These are phyloP conservation scores for Amphirosellinia nigrospora DNA, from an alignment of 495 filamentous ascomycete species.

Conservation along the genomic window DNA sequence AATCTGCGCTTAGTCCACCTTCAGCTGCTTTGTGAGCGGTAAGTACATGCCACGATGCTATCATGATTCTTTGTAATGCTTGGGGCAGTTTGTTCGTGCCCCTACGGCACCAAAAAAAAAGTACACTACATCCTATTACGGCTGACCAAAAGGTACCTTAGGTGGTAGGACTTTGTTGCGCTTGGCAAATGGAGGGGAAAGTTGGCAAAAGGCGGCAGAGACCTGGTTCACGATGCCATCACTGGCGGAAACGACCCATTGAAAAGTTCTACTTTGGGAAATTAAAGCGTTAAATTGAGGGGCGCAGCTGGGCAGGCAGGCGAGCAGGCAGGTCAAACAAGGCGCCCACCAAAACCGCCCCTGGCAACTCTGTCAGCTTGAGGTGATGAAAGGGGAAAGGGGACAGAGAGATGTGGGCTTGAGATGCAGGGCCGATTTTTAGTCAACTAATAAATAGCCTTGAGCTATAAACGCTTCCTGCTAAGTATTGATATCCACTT, in stretches of 20 bases:
- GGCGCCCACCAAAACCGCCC: background rate
- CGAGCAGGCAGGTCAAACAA: constrained; percentile 10
- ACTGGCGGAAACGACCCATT: background rate
- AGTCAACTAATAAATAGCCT: too few relatives aligned
- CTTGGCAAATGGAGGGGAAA: background rate
- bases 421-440: background rate
- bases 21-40: background rate
- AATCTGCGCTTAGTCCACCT: background rate
- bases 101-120: background rate
- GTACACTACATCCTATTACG: background rate
- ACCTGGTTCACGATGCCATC: background rate
- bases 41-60: background rate
- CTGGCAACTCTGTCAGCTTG: background rate
- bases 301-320: constrained; percentile 20
- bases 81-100: background rate
- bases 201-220: background rate
- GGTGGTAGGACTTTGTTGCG: constrained; percentile 18
- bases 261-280: constrained; percentile 11
- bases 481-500: background rate
- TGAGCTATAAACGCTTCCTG: background rate
- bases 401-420: background rate
- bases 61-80: background rate
- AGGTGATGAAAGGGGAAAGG: constrained; percentile 6
- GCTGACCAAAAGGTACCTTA: background rate
- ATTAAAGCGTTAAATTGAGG: constrained; percentile 18